Evolutionary conservation across 345 rosid species (phyloP).

Genomic region (Sisymbrium altissimum): DNA sequence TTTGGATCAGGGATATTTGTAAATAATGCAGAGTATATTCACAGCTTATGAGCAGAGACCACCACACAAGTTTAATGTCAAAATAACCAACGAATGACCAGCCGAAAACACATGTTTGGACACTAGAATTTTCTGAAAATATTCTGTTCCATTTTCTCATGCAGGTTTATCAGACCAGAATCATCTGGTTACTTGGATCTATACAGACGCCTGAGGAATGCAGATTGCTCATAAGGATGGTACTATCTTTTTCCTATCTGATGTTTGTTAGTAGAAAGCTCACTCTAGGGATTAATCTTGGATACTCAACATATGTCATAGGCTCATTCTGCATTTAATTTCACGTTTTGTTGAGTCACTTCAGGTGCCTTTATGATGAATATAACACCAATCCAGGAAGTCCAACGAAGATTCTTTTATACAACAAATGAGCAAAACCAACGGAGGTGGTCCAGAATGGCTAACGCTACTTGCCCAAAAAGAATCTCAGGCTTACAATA

Average conservation of each 20-base stretch:
- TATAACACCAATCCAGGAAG: background rate
- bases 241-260: background rate
- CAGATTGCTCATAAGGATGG: conserved; percentile 48
- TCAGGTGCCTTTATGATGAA: background rate
- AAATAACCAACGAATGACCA: background rate
- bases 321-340: background rate
- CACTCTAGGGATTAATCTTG: background rate
- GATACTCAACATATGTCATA: background rate
- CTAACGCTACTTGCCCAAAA: background rate
- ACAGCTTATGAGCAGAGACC: conserved; percentile 2
- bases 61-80: background rate
- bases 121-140: background rate
- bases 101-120: background rate
- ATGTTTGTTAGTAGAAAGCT: background rate
- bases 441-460: background rate
- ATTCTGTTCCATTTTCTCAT: background rate
- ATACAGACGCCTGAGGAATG: conserved; percentile 50
- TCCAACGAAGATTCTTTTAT: background rate
- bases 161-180: conserved; percentile 75
- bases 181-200: conserved; percentile 66
- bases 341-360: background rate
- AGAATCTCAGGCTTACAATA: background rate
- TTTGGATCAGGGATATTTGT: background rate
- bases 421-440: conserved; percentile 1
- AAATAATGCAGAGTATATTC: background rate